Evolutionary conservation across 345 rosid genomes (phyloP).

Genomic region (Hibiscus tridactylites): DNA sequence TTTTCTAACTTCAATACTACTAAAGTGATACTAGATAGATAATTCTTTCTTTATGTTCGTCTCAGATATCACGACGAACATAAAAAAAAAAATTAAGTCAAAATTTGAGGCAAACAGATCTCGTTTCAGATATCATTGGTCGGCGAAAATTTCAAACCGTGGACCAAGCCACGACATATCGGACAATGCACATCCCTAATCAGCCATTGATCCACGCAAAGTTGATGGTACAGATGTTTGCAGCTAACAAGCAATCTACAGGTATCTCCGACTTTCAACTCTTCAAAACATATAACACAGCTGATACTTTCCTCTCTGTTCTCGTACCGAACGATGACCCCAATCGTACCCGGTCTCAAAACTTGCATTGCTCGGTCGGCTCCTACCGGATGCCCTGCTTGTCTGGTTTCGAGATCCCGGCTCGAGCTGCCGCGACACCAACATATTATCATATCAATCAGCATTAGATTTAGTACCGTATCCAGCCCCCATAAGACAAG

Average conservation of each 20-base stretch:
- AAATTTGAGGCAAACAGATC: too few species aligned
- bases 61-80: too few species aligned
- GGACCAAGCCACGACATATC: not conserved
- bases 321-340: not conserved
- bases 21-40: too few species aligned
- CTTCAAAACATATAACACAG: not conserved
- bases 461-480: not conserved
- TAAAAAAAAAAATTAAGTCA: too few species aligned
- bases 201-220: not conserved
- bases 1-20: too few species aligned
- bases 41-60: too few species aligned
- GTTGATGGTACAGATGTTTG: not conserved
- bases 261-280: not conserved
- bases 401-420: not conserved
- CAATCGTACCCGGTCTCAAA: not conserved
- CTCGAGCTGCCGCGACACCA: not conserved
- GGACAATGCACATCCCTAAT: not conserved
- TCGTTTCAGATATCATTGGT: too few species aligned
- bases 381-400: not conserved
- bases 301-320: not conserved
- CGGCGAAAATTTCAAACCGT: not conserved
- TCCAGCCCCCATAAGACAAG: not conserved
- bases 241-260: not conserved
- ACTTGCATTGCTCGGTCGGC: not conserved
- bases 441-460: not conserved